Conservation (phyloP, 202 grass and related monocot species). For the Musa balbisiana region DNA sequence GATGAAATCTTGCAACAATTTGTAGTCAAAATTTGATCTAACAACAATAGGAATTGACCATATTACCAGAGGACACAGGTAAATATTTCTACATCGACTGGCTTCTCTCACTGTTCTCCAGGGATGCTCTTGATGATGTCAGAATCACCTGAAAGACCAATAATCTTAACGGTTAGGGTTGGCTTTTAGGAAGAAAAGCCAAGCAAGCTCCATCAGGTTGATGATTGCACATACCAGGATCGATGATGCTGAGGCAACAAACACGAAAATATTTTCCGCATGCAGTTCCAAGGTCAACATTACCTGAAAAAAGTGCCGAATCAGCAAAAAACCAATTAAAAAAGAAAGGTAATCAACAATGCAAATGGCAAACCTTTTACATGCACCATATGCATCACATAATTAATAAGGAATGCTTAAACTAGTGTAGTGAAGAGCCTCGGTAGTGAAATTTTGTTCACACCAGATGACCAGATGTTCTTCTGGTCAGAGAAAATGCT, state of each 20-base stretch:
- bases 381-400: no score
- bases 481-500: no score
- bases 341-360: neutral
- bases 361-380: no score
- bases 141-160: constrained; percentile 60
- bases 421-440: no score
- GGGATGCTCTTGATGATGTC: constrained; percentile 71
- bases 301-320: constrained; percentile 39
- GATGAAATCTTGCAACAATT: neutral
- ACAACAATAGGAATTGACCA: neutral
- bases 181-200: neutral
- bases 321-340: neutral
- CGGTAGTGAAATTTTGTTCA: no score
- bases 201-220: neutral
- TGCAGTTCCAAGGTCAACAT: constrained; percentile 90
- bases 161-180: neutral
- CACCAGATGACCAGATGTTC: no score
- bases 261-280: constrained; percentile 90
- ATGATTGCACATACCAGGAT: constrained; percentile 45
- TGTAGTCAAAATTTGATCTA: neutral
- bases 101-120: constrained; percentile 47
- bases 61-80: neutral
- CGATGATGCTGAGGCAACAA: constrained; percentile 84
- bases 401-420: no score
- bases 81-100: neutral